Conservation (phyloP, 176 grass and related monocot species). For the Bonia amplexicaulis region DNA sequence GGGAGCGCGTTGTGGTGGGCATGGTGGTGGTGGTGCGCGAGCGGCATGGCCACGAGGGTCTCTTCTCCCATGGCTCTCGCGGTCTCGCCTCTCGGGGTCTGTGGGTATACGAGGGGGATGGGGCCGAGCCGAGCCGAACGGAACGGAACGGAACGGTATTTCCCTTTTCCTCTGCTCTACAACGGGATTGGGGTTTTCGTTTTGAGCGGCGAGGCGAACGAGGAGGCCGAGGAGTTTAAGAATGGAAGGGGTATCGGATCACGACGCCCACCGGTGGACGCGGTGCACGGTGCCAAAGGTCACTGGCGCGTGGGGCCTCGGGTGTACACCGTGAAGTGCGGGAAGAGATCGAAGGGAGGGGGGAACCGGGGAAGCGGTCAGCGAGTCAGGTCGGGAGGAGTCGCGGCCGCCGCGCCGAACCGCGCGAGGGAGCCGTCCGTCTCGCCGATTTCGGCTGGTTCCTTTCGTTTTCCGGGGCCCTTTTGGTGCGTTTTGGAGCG, state of each 20-base stretch:
- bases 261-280: slow-evolving; percentile 8
- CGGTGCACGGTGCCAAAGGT: background rate
- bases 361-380: background rate
- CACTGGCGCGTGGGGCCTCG: background rate
- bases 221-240: slow-evolving; percentile 38
- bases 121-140: background rate
- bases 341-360: slow-evolving; percentile 20
- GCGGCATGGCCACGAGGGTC: slow-evolving; percentile 47
- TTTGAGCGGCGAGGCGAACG: slow-evolving; percentile 8
- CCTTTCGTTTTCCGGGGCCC: background rate
- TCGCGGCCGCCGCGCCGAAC: background rate
- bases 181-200: slow-evolving; percentile 39
- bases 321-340: background rate
- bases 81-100: background rate
- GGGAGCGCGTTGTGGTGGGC: background rate
- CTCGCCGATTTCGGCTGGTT: background rate
- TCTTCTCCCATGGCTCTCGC: slow-evolving; percentile 50
- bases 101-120: slow-evolving; percentile 18
- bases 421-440: background rate
- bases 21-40: slow-evolving; percentile 35
- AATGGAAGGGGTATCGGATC: slow-evolving; percentile 13
- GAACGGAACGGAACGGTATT: slow-evolving; percentile 6
- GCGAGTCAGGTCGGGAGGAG: background rate
- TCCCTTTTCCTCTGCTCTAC: background rate
- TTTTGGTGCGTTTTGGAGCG: background rate